Percentiles rank a stretch among this genome's conserved stretches.
Conservation (phyloP, 1,284 basidiomycete genomes). For the Puccinia polysora region DNA sequence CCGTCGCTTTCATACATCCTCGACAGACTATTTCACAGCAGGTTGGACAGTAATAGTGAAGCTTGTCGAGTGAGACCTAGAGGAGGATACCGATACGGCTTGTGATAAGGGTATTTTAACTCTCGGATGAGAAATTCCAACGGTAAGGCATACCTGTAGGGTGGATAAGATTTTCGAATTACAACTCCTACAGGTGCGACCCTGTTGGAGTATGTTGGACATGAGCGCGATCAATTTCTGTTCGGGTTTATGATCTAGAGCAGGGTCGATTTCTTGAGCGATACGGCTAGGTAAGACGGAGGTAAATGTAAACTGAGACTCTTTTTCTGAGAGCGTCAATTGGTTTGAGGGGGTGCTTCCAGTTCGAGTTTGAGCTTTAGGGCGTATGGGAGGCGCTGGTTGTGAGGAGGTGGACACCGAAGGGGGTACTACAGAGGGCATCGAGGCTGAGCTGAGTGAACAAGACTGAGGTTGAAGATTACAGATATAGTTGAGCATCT, state of each 20-base stretch:
- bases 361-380: background rate
- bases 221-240: conserved; percentile 11
- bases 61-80: conserved; percentile 10
- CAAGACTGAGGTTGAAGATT: background rate
- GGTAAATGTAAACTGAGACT: conserved; percentile 19
- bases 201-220: background rate
- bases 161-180: background rate
- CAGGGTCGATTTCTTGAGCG: too few relatives aligned
- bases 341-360: background rate
- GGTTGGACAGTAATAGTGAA: conserved; percentile 27
- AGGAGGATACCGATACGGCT: background rate
- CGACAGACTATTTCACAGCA: conserved; percentile 31
- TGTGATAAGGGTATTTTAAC: background rate
- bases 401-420: background rate
- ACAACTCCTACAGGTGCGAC: conserved; percentile 9
- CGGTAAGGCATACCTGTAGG: background rate
- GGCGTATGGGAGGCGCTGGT: background rate
- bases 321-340: background rate
- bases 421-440: background rate
- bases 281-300: conserved; percentile 1
- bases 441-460: background rate
- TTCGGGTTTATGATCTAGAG: too few relatives aligned
- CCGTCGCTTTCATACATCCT: conserved; percentile 23
- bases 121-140: background rate
- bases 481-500: background rate